Evolutionary conservation across 208 protist genomes (phyloP).

Genomic region (Leishmania gerbilli): DNA sequence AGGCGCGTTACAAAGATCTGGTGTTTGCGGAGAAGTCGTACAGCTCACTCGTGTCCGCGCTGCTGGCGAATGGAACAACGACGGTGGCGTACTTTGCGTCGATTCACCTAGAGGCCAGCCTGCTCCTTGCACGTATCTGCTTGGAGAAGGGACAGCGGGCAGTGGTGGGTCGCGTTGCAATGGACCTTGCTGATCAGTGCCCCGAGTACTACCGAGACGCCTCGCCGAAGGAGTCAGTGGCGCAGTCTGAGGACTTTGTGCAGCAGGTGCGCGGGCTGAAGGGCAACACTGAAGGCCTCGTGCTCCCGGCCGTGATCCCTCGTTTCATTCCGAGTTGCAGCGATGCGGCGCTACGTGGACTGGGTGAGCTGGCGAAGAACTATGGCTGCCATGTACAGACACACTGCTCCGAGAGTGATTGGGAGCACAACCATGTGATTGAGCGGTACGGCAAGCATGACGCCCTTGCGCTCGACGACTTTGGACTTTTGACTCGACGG

Average conservation of each 20-base stretch:
- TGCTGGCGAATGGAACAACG: constrained; percentile 91
- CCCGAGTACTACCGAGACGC: constrained; percentile 91
- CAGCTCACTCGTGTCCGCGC: constrained; percentile 58
- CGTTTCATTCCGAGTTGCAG: constrained; percentile 95
- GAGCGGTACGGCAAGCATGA: constrained; percentile 87
- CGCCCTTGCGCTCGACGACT: constrained; percentile 78
- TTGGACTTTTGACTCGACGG: constrained; percentile 79
- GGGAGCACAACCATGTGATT: constrained; percentile 92
- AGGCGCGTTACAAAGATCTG: constrained; percentile 83
- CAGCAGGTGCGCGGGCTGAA: constrained; percentile 46
- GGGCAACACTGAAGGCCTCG: constrained; percentile 52
- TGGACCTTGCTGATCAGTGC: constrained; percentile 86
- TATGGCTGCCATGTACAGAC: constrained; percentile 80
- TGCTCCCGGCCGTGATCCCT: constrained; percentile 90
- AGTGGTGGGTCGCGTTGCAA: constrained; percentile 90
- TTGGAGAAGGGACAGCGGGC: constrained; percentile 86
- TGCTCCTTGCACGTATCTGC: constrained; percentile 79
- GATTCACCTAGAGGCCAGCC: constrained; percentile 80
- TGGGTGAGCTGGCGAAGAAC: constrained; percentile 74
- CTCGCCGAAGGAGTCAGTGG: constrained; percentile 61
- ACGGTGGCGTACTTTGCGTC: constrained; percentile 92
- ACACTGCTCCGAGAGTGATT: constrained; percentile 81
- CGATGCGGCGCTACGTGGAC: constrained; percentile 70
- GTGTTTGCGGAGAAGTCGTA: constrained; percentile 79
- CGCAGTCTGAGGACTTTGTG: constrained; percentile 70